Base-by-base conservation (phyloP, 345 rosid genomes). In the Gossypium rotundifolium region DNA sequence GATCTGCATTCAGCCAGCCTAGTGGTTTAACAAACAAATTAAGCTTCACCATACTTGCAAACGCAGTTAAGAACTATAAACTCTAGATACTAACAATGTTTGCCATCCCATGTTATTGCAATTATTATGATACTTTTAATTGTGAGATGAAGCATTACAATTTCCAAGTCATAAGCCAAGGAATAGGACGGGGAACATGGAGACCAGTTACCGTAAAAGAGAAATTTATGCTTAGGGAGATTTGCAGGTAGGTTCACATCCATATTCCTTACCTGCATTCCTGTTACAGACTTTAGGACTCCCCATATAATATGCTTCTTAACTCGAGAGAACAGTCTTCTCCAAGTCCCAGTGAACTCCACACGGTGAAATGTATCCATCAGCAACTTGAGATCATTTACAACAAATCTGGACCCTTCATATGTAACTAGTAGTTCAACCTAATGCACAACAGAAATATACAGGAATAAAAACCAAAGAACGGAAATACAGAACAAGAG, bases 301-400 rank as follows among this genome's bases (percentile, higher is more conserved):
- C 98, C 99, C 99, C 99, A 95, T 58, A 93, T 93, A 12, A 95
- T 93, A 79, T 93, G 98, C 83, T 95, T 95, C 87, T 95, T 95
- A 52, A 95, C 99, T 70, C 98, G 89, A 46, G 99, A 93, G 82
- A 93, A 93, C n/a, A 95, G 85, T 79, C 91, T 89, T 81, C 98
- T 93, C 99, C 99, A 93, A 20, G 96, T 93, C 70, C 98, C 98
- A 64, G 91, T 89, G 79, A 95, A 91, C 86, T 90, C 97, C 33
- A 69, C 86, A 4, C 91, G 91, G 75, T 91, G 92, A 83, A 90
- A 93, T 23, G 98, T 91, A 86, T 95, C 99, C 97, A 95, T 95
- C 79, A 93, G 85, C 81, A 95, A 75, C 84, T 96, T 93, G 49
- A 96, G 94, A 83, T 96, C 99, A 78, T 93, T 93, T 66, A 96